These are phyloP conservation scores for Blastocystis sp. DNA, from an alignment of 352 stramenopile species.

Conservation along the genomic window DNA sequence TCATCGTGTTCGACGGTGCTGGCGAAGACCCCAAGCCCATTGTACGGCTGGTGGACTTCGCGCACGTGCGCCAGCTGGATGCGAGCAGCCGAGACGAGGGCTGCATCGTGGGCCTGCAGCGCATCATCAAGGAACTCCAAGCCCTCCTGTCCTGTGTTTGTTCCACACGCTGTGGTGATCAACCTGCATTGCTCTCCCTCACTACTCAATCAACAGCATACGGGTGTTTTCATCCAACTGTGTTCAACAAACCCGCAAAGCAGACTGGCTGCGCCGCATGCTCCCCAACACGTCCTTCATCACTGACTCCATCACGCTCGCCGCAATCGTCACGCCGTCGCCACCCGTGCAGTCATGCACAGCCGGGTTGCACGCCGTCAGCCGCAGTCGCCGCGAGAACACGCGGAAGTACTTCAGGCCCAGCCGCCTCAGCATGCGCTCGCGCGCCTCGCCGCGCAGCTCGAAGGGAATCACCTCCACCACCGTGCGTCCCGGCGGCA, in stretches of 20 bases:
- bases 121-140: constrained; percentile 17
- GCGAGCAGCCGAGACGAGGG: background rate
- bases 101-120: constrained; percentile 43
- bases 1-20: constrained; percentile 65
- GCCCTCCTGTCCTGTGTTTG: background rate
- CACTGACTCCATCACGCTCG: background rate
- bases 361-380: background rate
- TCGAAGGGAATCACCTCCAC: background rate
- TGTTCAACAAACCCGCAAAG: background rate
- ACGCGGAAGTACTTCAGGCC: background rate
- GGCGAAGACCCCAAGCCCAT: background rate
- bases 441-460: background rate
- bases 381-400: background rate
- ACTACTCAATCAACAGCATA: too few relatives aligned
- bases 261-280: background rate
- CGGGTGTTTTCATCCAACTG: background rate
- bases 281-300: background rate
- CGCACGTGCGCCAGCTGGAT: constrained; percentile 35
- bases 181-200: too few relatives aligned
- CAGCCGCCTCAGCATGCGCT: background rate
- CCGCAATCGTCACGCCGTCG: background rate
- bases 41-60: constrained; percentile 46
- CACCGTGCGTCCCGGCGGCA: background rate
- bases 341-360: background rate
- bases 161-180: background rate